Percentiles rank a stretch among this genome's conserved stretches.
These are phyloP conservation scores for Aspergillus homomorphus DNA, from an alignment of 495 filamentous ascomycete genomes.

Conservation along the genomic window DNA sequence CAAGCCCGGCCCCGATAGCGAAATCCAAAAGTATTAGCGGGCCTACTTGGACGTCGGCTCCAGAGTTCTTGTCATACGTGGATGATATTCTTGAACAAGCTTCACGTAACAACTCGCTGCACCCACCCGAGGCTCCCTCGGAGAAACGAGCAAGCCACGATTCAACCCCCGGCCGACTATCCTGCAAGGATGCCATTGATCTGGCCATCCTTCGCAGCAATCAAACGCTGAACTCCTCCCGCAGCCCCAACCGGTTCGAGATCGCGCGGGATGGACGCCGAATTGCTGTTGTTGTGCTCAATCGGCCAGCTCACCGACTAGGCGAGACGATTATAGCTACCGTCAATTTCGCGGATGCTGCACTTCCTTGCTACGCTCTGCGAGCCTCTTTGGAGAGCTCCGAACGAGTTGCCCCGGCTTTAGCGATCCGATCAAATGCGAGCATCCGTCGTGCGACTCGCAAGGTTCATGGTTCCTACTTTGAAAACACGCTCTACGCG, in stretches of 20 bases:
- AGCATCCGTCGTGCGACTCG: constrained; percentile 84
- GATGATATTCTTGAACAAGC: constrained; percentile 68
- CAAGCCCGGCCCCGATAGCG: constrained; percentile 16
- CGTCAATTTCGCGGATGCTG: constrained; percentile 72
- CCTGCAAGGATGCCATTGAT: constrained; percentile 84
- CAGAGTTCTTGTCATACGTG: constrained; percentile 73
- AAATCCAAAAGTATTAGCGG: constrained; percentile 43
- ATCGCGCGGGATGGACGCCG: constrained; percentile 84
- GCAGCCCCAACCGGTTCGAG: constrained; percentile 83
- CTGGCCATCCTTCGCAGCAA: constrained; percentile 83
- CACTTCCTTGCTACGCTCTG: constrained; percentile 76
- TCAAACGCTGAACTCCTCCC: constrained; percentile 53
- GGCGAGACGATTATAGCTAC: constrained; percentile 81
- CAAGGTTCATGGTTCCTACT: constrained; percentile 68
- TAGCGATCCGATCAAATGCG: constrained; percentile 80
- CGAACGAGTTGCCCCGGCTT: constrained; percentile 69
- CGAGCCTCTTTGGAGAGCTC: constrained; percentile 72
- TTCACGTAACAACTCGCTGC: constrained; percentile 49
- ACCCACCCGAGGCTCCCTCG: constrained; percentile 68
- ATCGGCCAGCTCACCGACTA: constrained; percentile 85
- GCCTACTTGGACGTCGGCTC: constrained; percentile 37
- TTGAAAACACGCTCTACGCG: constrained; percentile 78
- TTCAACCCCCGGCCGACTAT: constrained; percentile 32
- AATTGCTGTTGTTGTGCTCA: constrained; percentile 82
- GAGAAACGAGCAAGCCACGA: constrained; percentile 51